Evolutionary conservation across 169 alveolate species (phyloP), one percentile per base, ranked within the genome.

Genomic region (Nephromyces sp.): DNA sequence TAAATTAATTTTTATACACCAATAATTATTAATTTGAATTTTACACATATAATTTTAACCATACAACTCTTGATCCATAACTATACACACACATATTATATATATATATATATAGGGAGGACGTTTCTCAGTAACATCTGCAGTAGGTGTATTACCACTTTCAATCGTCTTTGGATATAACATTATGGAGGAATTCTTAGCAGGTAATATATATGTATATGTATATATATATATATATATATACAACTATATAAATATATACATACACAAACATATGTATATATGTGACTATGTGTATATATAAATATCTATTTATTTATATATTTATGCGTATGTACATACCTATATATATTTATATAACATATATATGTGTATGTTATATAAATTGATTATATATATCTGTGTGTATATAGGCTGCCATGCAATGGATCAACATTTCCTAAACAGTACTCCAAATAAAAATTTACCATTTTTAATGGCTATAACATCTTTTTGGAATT

Each of bases 71-170:
- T n/a, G n/a, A n/a, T n/a, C n/a, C n/a, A n/a, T n/a, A n/a, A n/a
- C n/a, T n/a, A n/a, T n/a, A n/a, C n/a, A n/a, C n/a, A n/a, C n/a
- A n/a, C n/a, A n/a, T n/a, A n/a, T n/a, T n/a, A n/a, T n/a, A n/a
- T n/a, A n/a, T n/a, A n/a, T n/a, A n/a, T 25, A 31, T 66, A 25
- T 63, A 6, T 21, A 63, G 78, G 72, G 75, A 25, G 98, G 98
- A 21, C 86, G 99, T 62, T 97, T 87, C 88, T 93, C 98, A 22
- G 99, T 95, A 0, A 92, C 98, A 67, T 88, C 97, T 72, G 98
- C 99, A 0, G 98, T 97, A n/a, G 99, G 99, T 30, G 83, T 95
- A 1, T 82, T 97, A 0, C 99, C 99, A 1, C 88, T 94, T 32
- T 85, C 96, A 32, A 81, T 94, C 1, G 91, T 92, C 70, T 96